Conservation (phyloP, 805 yeast species). For the Pichia ethanolica region DNA sequence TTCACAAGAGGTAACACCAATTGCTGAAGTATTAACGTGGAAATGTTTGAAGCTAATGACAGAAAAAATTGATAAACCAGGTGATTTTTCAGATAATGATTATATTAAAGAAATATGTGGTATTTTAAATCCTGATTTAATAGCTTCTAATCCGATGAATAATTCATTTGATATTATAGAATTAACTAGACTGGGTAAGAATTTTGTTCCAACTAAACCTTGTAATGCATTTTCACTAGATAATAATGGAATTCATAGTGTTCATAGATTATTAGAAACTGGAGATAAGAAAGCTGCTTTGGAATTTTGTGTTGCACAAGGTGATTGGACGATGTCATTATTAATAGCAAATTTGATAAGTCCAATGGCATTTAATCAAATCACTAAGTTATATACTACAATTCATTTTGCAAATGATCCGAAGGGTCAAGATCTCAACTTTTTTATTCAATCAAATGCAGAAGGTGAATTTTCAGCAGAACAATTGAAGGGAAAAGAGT, state of each 20-base stretch:
- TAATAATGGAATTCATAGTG: slow-evolving; percentile 18
- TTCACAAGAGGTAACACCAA: slow-evolving; percentile 4
- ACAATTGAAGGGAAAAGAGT: slow-evolving; percentile 18
- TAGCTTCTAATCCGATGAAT: slow-evolving; percentile 5
- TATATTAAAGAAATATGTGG: slow-evolving; percentile 30
- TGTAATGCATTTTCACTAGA: slow-evolving; percentile 24
- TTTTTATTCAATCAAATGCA: slow-evolving; percentile 22
- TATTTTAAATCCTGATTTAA: slow-evolving; percentile 36
- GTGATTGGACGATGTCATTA: slow-evolving; percentile 74
- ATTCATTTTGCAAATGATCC: slow-evolving; percentile 17
- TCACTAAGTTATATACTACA: slow-evolving; percentile 36
- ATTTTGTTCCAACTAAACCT: slow-evolving; percentile 9
- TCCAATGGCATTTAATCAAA: slow-evolving; percentile 36
- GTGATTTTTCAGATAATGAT: slow-evolving; percentile 21
- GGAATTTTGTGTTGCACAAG: slow-evolving; percentile 48
- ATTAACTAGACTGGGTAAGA: slow-evolving; percentile 12
- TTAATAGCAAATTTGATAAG: slow-evolving; percentile 62
- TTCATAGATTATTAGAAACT: slow-evolving; percentile 37
- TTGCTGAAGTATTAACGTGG: slow-evolving; percentile 23
- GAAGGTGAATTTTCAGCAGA: slow-evolving; percentile 14
- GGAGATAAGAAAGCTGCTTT: slow-evolving; percentile 69
- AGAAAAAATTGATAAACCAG: slow-evolving; percentile 17
- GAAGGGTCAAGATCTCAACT: slow-evolving; percentile 21
- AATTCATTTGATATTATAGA: slow-evolving; percentile 15
- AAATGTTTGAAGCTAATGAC: slow-evolving; percentile 22